Conservation (phyloP, 495 filamentous ascomycete genomes). For the Aspergillus olivimuriae region DNA sequence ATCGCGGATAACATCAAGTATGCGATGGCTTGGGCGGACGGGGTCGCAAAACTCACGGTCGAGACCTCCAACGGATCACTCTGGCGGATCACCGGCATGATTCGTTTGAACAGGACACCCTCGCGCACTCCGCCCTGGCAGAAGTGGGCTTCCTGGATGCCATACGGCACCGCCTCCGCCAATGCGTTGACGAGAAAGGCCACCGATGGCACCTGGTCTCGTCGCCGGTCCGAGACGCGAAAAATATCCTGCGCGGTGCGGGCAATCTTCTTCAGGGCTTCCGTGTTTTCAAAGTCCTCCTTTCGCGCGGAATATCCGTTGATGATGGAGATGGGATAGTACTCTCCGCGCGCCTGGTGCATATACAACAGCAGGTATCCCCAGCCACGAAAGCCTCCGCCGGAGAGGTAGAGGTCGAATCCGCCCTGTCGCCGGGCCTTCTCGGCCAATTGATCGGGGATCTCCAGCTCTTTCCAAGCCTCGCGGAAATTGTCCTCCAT, state of each 20-base stretch:
- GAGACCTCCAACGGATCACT: conserved; percentile 60
- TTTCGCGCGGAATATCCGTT: conserved; percentile 68
- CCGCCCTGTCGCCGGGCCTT: conserved; percentile 41
- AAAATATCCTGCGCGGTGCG: conserved; percentile 51
- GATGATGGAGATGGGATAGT: conserved; percentile 81
- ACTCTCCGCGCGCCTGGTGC: conserved; percentile 53
- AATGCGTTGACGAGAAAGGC: conserved; percentile 70
- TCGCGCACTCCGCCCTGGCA: conserved; percentile 84
- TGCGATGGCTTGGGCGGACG: conserved; percentile 30
- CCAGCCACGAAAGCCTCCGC: conserved; percentile 87
- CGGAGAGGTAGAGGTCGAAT: conserved; percentile 72
- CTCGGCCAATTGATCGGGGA: conserved; percentile 48
- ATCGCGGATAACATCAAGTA: conserved; percentile 39
- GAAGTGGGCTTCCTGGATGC: conserved; percentile 68
- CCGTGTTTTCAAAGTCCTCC: conserved; percentile 54
- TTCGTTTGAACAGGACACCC: conserved; percentile 63
- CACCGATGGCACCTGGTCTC: conserved; percentile 78
- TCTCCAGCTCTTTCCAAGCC: conserved; percentile 52
- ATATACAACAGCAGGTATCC: conserved; percentile 69
- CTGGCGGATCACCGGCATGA: conserved; percentile 52
- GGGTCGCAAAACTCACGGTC: conserved; percentile 44
- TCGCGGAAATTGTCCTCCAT: conserved; percentile 51
- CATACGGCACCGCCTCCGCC: conserved; percentile 55
- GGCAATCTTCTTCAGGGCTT: conserved; percentile 48
- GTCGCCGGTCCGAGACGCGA: conserved; percentile 75